phyloP scores from a whole-genome alignment of 73 alveolate species.

The Symbiodinium pilosum region DNA sequence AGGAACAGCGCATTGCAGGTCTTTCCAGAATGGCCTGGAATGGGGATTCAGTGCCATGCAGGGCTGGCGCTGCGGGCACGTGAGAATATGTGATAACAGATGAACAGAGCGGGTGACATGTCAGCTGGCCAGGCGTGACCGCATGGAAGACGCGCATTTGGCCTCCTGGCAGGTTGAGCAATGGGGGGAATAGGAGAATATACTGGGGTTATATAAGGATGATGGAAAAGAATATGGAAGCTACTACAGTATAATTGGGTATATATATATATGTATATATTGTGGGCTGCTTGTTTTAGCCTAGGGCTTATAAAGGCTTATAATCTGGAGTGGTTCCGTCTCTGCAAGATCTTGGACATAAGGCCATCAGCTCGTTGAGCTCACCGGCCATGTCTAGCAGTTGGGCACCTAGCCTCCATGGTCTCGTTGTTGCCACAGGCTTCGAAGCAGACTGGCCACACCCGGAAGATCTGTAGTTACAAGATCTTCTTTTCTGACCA shows the following conservation, averaged over 20 bases:
- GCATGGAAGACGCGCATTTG: slow-evolving; percentile 83
- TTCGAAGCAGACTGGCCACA: too few relatives aligned
- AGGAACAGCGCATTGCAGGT: not conserved
- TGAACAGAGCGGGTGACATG: too few relatives aligned
- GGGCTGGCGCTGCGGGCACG: slow-evolving; percentile 41
- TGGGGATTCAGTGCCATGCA: slow-evolving; percentile 95
- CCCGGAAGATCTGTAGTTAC: not conserved
- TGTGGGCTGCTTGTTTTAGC: too few relatives aligned
- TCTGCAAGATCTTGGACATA: too few relatives aligned
- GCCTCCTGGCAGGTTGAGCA: not conserved
- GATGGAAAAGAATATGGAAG: too few relatives aligned
- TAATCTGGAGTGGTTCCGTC: too few relatives aligned
- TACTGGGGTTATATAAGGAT: too few relatives aligned
- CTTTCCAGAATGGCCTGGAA: slow-evolving; percentile 39
- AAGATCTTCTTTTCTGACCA: not conserved
- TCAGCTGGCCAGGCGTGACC: slow-evolving; percentile 49
- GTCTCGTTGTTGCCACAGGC: not conserved
- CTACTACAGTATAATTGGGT: too few relatives aligned
- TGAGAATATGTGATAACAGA: too few relatives aligned
- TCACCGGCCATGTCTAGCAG: not conserved
- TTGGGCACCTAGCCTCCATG: not conserved
- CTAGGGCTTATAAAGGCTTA: too few relatives aligned
- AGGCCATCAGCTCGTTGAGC: slow-evolving; percentile 60
- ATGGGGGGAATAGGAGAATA: not conserved
- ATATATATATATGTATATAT: too few relatives aligned